These are phyloP conservation scores for Carex parvula DNA, from an alignment of 176 grass and related monocot genomes.

Conservation along the genomic window DNA sequence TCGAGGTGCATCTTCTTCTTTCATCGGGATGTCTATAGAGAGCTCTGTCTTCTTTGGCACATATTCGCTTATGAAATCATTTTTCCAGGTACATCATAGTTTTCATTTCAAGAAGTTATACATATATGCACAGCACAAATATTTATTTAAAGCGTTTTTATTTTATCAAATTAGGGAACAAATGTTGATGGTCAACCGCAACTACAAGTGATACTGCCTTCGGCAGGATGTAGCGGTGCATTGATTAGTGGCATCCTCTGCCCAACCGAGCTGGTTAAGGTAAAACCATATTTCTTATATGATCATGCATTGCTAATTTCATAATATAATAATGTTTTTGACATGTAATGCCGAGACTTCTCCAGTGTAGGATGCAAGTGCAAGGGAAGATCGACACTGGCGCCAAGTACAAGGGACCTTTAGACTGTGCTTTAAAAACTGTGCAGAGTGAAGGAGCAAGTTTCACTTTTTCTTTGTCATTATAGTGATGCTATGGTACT, in stretches of 20 bases:
- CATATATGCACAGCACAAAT: not conserved
- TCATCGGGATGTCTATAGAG: constrained; percentile 85
- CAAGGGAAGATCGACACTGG: constrained; percentile 68
- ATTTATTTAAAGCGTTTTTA: not conserved
- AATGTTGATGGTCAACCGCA: constrained; percentile 56
- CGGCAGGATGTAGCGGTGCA: constrained; percentile 66
- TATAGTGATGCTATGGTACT: too few relatives aligned
- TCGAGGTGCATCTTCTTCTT: constrained; percentile 92
- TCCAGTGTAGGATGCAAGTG: constrained; percentile 99
- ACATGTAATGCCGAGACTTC: constrained; percentile 52
- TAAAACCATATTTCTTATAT: constrained; percentile 32
- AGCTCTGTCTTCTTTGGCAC: constrained; percentile 91
- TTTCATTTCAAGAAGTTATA: constrained; percentile 4
- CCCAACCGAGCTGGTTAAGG: constrained; percentile 90
- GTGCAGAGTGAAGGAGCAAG: constrained; percentile 75
- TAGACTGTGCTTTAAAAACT: constrained; percentile 86
- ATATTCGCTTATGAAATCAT: constrained; percentile 71
- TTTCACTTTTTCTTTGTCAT: constrained; percentile 16
- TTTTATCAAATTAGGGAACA: constrained; percentile 47
- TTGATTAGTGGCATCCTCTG: constrained; percentile 85
- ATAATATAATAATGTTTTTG: constrained; percentile 30
- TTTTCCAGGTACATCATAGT: constrained; percentile 64
- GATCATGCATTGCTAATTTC: constrained; percentile 10
- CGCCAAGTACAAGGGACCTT: constrained; percentile 63
- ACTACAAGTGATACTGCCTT: constrained; percentile 77